phyloP scores from a whole-genome alignment of 2,329 filamentous ascomycete genomes.

The Aspergillus hortae region DNA sequence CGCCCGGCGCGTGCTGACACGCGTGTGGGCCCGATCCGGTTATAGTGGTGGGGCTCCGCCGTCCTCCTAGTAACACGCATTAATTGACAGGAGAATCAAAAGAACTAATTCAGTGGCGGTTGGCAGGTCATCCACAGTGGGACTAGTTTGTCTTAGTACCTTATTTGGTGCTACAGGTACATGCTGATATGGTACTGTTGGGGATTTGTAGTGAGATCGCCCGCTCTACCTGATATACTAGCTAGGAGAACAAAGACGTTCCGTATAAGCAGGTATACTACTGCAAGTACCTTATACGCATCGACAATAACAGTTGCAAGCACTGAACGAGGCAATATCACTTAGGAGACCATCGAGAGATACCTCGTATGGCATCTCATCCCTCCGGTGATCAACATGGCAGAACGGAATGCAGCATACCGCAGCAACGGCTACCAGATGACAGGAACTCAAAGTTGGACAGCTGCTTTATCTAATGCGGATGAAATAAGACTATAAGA shows the following conservation, averaged over 20 bases:
- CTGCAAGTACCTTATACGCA: no score
- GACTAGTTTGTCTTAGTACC: no score
- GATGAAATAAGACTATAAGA: no score
- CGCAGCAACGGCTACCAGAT: not conserved
- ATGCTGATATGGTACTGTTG: not conserved
- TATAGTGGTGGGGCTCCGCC: constrained; percentile 9
- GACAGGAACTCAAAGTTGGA: not conserved
- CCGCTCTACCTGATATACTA: no score
- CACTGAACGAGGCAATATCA: no score
- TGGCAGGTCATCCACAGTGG: no score
- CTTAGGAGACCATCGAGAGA: not conserved
- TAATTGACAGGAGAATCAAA: not conserved
- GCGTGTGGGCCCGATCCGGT: constrained; percentile 8
- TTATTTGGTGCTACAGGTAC: no score
- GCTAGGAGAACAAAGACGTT: no score
- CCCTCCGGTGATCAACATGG: constrained; percentile 12
- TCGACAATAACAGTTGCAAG: no score
- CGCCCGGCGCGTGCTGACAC: constrained; percentile 14
- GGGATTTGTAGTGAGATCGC: not conserved
- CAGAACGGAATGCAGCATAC: constrained; percentile 11
- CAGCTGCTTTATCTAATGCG: no score
- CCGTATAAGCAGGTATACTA: no score
- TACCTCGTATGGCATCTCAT: constrained; percentile 3
- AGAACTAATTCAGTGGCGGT: no score
- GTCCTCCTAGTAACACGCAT: not conserved